These are phyloP conservation scores for Neobulgaria alba DNA, from an alignment of 2,329 filamentous ascomycete genomes.

Conservation along the genomic window DNA sequence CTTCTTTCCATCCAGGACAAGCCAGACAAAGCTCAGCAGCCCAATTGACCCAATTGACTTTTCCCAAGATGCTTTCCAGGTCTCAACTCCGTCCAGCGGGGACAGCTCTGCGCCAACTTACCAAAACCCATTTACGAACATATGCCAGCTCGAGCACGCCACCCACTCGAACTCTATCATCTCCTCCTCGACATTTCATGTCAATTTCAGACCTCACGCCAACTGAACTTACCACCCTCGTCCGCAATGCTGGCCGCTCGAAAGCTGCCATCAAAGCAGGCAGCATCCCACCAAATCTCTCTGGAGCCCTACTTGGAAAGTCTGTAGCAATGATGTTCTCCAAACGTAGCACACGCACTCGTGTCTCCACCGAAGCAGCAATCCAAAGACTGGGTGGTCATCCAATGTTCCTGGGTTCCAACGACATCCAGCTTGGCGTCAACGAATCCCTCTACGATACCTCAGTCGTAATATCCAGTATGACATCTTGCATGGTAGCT, in stretches of 20 bases:
- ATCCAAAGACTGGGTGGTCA: conserved; percentile 83
- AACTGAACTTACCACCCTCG: conserved; percentile 69
- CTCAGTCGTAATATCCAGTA: conserved; percentile 84
- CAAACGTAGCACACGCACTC: conserved; percentile 89
- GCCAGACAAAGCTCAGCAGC: too few relatives aligned
- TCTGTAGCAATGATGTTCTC: conserved; percentile 94
- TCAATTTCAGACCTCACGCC: conserved; percentile 81
- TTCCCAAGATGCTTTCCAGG: conserved; percentile 13
- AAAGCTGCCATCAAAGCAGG: conserved; percentile 71
- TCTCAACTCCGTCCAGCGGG: conserved; percentile 19
- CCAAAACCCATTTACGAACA: conserved; percentile 1
- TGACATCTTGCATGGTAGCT: conserved; percentile 77
- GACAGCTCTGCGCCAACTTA: conserved; percentile 18
- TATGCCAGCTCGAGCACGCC: conserved; percentile 8
- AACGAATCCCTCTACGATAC: conserved; percentile 96
- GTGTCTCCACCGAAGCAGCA: conserved; percentile 87
- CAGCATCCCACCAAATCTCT: conserved; percentile 48
- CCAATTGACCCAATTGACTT: conserved; percentile 12
- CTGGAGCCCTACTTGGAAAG: conserved; percentile 58
- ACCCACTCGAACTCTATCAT: conserved; percentile 33
- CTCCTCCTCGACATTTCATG: conserved; percentile 75
- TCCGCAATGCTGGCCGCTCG: conserved; percentile 70
- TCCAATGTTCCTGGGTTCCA: conserved; percentile 91
- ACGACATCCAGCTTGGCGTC: conserved; percentile 92
- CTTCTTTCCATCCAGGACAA: too few relatives aligned